These are phyloP conservation scores for Hypomontagnella submonticulosa DNA, from an alignment of 495 filamentous ascomycete genomes.

Conservation along the genomic window DNA sequence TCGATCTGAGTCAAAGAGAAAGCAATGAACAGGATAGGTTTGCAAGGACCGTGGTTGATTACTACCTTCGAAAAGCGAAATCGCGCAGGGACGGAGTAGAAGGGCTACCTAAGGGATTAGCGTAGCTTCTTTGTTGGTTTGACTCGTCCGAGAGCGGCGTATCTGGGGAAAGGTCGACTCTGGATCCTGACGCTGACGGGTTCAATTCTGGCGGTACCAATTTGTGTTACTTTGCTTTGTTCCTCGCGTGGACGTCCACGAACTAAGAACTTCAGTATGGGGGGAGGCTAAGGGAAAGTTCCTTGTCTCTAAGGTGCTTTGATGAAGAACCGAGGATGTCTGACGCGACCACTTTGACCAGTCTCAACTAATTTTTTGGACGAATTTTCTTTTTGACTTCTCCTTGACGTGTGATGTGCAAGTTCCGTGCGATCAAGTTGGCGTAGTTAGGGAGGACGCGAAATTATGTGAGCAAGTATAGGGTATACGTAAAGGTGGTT, in stretches of 20 bases:
- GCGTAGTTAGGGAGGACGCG: conserved; percentile 35
- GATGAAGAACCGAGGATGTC: conserved; percentile 27
- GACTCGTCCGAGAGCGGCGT: conserved; percentile 41
- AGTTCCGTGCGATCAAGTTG: conserved; percentile 31
- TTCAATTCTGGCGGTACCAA: conserved; percentile 19
- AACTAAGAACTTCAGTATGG: conserved; percentile 22
- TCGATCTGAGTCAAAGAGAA: conserved; percentile 25
- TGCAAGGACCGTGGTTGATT: conserved; percentile 27
- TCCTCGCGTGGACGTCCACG: conserved; percentile 5
- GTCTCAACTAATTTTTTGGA: conserved; percentile 8
- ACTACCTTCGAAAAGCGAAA: conserved; percentile 22
- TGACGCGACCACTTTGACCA: conserved; percentile 29
- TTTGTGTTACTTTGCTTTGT: conserved; percentile 38
- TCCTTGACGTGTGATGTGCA: conserved; percentile 20
- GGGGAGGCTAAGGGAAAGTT: conserved; percentile 8
- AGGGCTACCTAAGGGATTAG: conserved; percentile 18
- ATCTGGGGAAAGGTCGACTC: conserved; percentile 12
- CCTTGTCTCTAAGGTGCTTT: conserved; percentile 29
- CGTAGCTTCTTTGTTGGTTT: conserved; percentile 42
- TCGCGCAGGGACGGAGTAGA: conserved; percentile 24
- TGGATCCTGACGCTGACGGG: conserved; percentile 10
- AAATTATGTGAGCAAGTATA: conserved; percentile 41
- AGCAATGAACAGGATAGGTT: conserved; percentile 21
- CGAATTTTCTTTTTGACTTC: conserved; percentile 17
- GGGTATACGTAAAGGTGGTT: conserved; percentile 39